Evolutionary conservation across 768 basidiomycete genomes (phyloP), one percentile per base, ranked within the genome.

Genomic region (Guyanaporus albipodus): DNA sequence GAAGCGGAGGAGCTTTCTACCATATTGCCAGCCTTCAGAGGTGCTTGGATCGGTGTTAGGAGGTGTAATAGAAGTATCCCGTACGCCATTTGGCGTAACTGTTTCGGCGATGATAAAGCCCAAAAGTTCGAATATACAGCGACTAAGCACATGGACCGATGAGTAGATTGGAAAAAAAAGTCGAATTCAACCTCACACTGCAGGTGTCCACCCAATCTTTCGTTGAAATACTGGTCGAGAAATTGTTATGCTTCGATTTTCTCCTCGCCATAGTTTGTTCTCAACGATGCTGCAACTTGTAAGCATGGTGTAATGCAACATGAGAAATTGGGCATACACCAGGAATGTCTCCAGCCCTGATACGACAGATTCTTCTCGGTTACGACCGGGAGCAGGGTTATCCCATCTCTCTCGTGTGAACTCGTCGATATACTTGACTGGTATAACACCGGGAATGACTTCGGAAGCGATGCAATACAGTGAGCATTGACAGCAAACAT

Each of bases 401-500:
- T 70, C 67, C 47, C 62, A 66, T 64, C 80, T 89, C 42, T 88
- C 85, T 32, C 73, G 73, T 8, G 73, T 64, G 43, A 87, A 78
- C 48, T 81, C 81, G 26, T 87, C 80, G 54, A 87, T 66, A 46
- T 75, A 68, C 52, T 77, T 77, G 38, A 71, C 66, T 8, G 84
- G 79, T 48, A 92, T 73, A 34, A 91, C 81, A 5, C 86, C 89
- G 29, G 87, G 79, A 38, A 91, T 82, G 42, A 83, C 69, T 14
- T 76, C 73, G 19, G 85, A 87, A 1, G 78, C 82, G 31, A 88
- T 72, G 54, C 83, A 80, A 59, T 84, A 87, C 52, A 85, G 66
- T 19, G 82, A 82, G 63, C 90, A 92, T 59, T 90, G 89, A 58
- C 90, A 91, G 62, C 90, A 92, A 36, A 90, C 70, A 58, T 86